Base-by-base conservation (phyloP, 2,329 filamentous ascomycete species). In the Apiospora kogelbergensis region DNA sequence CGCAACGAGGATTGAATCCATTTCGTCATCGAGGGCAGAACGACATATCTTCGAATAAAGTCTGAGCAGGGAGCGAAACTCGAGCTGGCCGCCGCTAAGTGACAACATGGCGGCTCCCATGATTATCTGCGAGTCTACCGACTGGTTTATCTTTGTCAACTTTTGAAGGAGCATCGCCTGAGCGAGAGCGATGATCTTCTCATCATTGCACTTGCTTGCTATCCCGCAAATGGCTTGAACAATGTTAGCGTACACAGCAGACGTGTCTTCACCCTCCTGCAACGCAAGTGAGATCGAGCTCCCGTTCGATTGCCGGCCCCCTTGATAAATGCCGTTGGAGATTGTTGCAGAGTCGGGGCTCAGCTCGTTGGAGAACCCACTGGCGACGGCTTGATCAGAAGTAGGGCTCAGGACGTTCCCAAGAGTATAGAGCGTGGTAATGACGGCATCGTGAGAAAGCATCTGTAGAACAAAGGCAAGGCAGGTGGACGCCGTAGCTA, bases 151-250 rank as follows among this genome's bases (percentile, higher is more conserved):
- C 80, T 96, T 95, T 70, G 92, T 91, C 69, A 98, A 88, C 80
- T 99, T 98, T 77, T 99, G 96, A n/a, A 97, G 82, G 30, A 99
- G 88, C 90, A 99, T 98, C 0, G 94, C 97, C 74, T 98, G 92
- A 2, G 95, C 95, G 67, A 99, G 84, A 6, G 95, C 95, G 7
- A 92, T 96, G 67, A 99, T 97, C 81, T 98, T 97, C 70, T 94
- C 90, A 75, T 99, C 95, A 64, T 91, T 88, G 77, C 91, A 94
- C 69, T 89, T 90, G 26, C 87, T 89, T 0, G 96, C 94, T 77
- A 99, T 93, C n/a, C 90, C 91, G 69, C 97, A 95, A 71, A 99
- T 95, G 0, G 95, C 94, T 77, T 97, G 91, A n/a, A 98, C 90
- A n/a, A 98, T 92, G 71, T 95, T 97, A 44, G 90, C 89, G 77